Base-by-base conservation (phyloP, 1,284 basidiomycete species). In the Rhodotorula sp. region DNA sequence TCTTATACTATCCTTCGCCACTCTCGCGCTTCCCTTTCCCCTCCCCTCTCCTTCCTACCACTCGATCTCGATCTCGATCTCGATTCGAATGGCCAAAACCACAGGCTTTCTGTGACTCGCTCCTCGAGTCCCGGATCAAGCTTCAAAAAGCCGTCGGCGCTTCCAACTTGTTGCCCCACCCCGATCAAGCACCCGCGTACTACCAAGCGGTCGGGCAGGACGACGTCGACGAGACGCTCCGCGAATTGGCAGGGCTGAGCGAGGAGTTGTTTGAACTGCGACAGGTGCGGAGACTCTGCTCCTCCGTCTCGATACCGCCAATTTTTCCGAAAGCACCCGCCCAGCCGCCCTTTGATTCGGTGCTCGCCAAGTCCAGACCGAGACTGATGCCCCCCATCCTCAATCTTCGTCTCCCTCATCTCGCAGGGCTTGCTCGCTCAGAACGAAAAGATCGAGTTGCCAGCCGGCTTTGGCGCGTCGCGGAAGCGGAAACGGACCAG, bases 121-220 rank as follows among this genome's bases (percentile, higher is more conserved):
- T 97, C 49, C 85, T 97, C 51, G 92, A 95, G 79, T 87, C 91
- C 26, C 88, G 94, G 51, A 97, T 97, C 80, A 89, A 89, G 46
- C 82, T 96, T 65, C 94, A 97, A 82, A 97, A 93, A 83, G 87
- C 88, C 31, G 84, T 89, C 59, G 80, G 83, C 1, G 84, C 88
- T 18, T 85, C 87, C 7, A 90, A 92, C 78, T 81, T 84, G 67
- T 83, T 93, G 20, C 87, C 88, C 0, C 62, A 77, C 20, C 65
- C 68, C 2, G 31, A 54, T n/a, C 23, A 61, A 1, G 48, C 62
- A 20, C 61, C 63, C 6, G 46, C 29, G 77, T 73, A 48, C 67
- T 62, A 57, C 5, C 56, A 49, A 15, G 29, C 34, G 21, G 34
- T 69, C 6, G 46, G 20, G 10, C 18, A 46, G 26, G 23, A 49